Percentiles rank a stretch among this genome's conserved stretches.
Conservation (phyloP, 768 basidiomycete genomes). For the Podaxis mareebaensis region DNA sequence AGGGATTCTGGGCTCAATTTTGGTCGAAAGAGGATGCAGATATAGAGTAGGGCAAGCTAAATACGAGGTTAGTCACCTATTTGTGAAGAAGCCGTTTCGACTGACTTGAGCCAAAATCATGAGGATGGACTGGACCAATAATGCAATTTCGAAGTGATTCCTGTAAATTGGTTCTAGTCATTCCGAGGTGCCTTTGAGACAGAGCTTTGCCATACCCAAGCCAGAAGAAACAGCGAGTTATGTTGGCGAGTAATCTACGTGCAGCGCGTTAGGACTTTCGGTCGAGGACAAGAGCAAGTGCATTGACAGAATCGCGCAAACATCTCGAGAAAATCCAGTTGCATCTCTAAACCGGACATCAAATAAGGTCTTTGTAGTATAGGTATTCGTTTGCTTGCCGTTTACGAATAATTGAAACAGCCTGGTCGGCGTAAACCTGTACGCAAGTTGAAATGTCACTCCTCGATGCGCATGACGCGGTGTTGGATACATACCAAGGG, state of each 20-base stretch:
- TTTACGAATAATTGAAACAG: constrained; percentile 77
- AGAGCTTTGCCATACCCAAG: constrained; percentile 48
- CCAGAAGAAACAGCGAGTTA: constrained; percentile 91
- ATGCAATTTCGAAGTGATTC: constrained; percentile 70
- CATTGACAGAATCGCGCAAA: constrained; percentile 78
- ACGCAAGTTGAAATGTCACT: constrained; percentile 6
- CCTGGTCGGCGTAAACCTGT: constrained; percentile 83
- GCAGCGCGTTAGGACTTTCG: constrained; percentile 9
- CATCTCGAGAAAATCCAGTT: constrained; percentile 83
- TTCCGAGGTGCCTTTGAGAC: background rate
- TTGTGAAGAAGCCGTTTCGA: background rate
- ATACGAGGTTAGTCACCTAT: constrained; percentile 14
- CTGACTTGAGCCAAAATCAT: constrained; percentile 84
- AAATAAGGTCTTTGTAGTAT: background rate
- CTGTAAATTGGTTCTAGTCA: constrained; percentile 27
- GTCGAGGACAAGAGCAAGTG: constrained; percentile 9
- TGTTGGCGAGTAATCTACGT: constrained; percentile 74
- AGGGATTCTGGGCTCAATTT: constrained; percentile 57
- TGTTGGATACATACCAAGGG: constrained; percentile 50
- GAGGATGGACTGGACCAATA: constrained; percentile 79
- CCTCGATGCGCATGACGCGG: background rate
- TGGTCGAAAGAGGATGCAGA: constrained; percentile 76
- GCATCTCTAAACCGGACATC: constrained; percentile 56
- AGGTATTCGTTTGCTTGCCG: constrained; percentile 41
- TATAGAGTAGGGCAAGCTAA: constrained; percentile 77